These are phyloP conservation scores for Leucogyrophana mollusca DNA, from an alignment of 768 basidiomycete genomes.

Conservation along the genomic window DNA sequence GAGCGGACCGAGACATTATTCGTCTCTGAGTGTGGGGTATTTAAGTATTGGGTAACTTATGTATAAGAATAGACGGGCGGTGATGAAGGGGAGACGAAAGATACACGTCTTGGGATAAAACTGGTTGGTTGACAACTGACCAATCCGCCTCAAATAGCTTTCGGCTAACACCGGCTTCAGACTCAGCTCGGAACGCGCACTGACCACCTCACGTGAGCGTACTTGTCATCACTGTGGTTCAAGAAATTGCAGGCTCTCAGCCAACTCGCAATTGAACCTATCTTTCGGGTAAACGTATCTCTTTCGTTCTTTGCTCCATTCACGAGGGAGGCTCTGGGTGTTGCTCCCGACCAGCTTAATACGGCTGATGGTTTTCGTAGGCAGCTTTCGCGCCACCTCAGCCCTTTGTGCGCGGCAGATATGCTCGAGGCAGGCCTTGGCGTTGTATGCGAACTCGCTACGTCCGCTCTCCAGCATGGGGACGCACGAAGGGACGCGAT, in stretches of 20 bases:
- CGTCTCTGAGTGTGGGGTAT: slow-evolving; percentile 1
- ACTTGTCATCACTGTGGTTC: too few relatives aligned
- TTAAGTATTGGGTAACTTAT: neutral
- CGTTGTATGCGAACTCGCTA: slow-evolving; percentile 12
- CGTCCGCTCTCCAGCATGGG: slow-evolving; percentile 5
- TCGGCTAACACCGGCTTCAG: slow-evolving; percentile 14
- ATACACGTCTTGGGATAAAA: neutral
- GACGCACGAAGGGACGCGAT: slow-evolving; percentile 6
- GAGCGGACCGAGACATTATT: slow-evolving; percentile 44
- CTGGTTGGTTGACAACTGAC: too few relatives aligned
- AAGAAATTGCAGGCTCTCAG: too few relatives aligned
- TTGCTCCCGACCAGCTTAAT: too few relatives aligned
- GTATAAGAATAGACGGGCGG: slow-evolving; percentile 1
- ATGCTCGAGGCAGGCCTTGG: slow-evolving; percentile 6
- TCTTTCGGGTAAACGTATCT: too few relatives aligned
- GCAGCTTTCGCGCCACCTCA: slow-evolving; percentile 12
- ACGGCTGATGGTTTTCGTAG: slow-evolving; percentile 23
- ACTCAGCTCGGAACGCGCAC: slow-evolving; percentile 37
- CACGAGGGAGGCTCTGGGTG: too few relatives aligned
- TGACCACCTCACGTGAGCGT: slow-evolving; percentile 30
- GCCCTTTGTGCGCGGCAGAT: slow-evolving; percentile 13
- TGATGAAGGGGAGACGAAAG: too few relatives aligned
- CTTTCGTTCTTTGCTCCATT: too few relatives aligned
- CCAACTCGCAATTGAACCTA: too few relatives aligned
- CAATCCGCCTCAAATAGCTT: slow-evolving; percentile 18